Percentiles rank a stretch among this genome's conserved stretches.
Conservation (phyloP, 2,329 filamentous ascomycete species). For the Ophiobolus disseminans region DNA sequence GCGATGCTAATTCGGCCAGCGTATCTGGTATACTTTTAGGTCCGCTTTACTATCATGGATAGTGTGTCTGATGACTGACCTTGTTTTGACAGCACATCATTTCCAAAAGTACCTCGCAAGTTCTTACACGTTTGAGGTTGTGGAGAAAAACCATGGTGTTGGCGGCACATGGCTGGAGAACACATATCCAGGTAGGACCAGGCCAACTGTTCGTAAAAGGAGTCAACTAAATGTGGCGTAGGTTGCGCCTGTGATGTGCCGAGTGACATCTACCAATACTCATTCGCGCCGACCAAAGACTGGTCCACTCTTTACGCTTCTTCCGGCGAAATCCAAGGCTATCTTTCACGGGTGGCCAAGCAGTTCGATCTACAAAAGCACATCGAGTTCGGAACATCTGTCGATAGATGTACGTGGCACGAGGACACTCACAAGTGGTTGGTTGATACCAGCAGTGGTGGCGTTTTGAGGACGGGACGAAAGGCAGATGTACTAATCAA, state of each 20-base stretch:
- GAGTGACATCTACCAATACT: constrained; percentile 13
- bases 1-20: neutral
- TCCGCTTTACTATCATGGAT: neutral
- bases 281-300: constrained; percentile 8
- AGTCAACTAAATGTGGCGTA: neutral
- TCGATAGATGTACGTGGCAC: constrained; percentile 6
- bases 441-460: constrained; percentile 3
- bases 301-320: constrained; percentile 10
- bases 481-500: constrained; percentile 5
- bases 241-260: constrained; percentile 13
- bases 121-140: constrained; percentile 7
- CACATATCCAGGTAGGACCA: constrained; percentile 8
- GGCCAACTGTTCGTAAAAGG: neutral
- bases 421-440: constrained; percentile 6
- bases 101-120: constrained; percentile 5
- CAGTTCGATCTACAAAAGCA: constrained; percentile 4
- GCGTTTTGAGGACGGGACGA: neutral
- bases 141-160: constrained; percentile 16
- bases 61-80: neutral
- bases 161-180: constrained; percentile 18
- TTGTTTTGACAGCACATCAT: constrained; percentile 7
- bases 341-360: constrained; percentile 7
- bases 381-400: constrained; percentile 7
- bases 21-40: constrained; percentile 4
- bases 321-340: constrained; percentile 8